Conservation (phyloP, 257 asterid genomes). For the Ballota nigra region DNA sequence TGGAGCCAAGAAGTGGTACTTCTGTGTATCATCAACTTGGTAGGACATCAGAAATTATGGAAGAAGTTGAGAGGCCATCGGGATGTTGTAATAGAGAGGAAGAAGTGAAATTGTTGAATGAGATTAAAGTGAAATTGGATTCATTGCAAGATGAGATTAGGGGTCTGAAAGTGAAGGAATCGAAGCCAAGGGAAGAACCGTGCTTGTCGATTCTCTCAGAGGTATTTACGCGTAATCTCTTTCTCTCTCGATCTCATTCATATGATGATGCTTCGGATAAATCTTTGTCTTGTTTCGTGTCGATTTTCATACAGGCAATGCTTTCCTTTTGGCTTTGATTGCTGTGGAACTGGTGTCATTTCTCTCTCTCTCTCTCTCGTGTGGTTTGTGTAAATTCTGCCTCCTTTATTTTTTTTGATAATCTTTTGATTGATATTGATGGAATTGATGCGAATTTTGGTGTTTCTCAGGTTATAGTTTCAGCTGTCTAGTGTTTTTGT, state of each 20-base stretch:
- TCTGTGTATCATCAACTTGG: constrained; percentile 23
- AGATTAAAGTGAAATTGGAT: constrained; percentile 49
- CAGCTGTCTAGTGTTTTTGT: constrained; percentile 4
- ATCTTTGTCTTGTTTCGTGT: background rate
- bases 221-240: constrained; percentile 31
- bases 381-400: constrained; percentile 20
- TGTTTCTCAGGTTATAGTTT: constrained; percentile 1
- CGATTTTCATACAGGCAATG: constrained; percentile 56
- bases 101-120: constrained; percentile 57
- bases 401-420: background rate
- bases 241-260: background rate
- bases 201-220: constrained; percentile 38
- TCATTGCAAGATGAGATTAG: constrained; percentile 46
- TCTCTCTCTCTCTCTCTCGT: background rate
- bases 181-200: constrained; percentile 31
- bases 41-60: constrained; percentile 47
- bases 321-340: constrained; percentile 62
- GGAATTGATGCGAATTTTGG: constrained; percentile 7
- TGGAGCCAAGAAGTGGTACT: constrained; percentile 22
- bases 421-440: background rate
- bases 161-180: constrained; percentile 37
- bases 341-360: background rate
- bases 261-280: background rate
- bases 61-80: constrained; percentile 35
- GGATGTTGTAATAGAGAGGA: constrained; percentile 38